Evolutionary conservation across 441 rosid species (phyloP).

Genomic region (Sinapis alba): DNA sequence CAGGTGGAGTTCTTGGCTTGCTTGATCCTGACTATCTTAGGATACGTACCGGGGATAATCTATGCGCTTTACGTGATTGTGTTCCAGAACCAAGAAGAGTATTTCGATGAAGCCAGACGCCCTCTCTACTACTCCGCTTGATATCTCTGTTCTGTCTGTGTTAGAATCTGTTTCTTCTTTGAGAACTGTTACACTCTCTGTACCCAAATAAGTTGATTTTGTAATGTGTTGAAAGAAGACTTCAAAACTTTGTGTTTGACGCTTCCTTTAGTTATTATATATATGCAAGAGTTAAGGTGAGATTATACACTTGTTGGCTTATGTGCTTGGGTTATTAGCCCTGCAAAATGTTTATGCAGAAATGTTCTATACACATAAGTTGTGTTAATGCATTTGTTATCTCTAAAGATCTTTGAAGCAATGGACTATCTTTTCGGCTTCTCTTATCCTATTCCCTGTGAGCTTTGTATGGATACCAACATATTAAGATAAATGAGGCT

Average conservation of each 20-base stretch:
- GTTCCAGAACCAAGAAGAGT: conserved; percentile 24
- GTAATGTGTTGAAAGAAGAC: conserved; percentile 2
- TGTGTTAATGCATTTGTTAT: background rate
- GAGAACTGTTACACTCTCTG: background rate
- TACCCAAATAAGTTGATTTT: conserved; percentile 28
- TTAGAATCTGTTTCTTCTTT: background rate
- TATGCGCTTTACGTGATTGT: conserved; percentile 25
- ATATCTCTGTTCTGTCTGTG: background rate
- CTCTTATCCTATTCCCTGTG: background rate
- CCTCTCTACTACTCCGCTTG: conserved; percentile 33
- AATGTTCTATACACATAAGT: background rate
- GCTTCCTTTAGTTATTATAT: background rate
- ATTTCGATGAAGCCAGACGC: conserved; percentile 25
- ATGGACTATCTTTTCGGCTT: background rate
- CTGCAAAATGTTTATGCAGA: background rate
- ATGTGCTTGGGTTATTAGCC: background rate
- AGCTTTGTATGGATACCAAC: background rate
- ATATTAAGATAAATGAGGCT: background rate
- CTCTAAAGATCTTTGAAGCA: background rate
- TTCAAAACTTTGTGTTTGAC: background rate
- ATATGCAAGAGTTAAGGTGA: conserved; percentile 3
- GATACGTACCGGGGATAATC: conserved; percentile 22
- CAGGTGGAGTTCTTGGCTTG: conserved; percentile 36
- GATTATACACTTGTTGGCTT: background rate
- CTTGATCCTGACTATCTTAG: conserved; percentile 20